Evolutionary conservation across 345 rosid species (phyloP).

Genomic region (Lumnitzera racemosa): DNA sequence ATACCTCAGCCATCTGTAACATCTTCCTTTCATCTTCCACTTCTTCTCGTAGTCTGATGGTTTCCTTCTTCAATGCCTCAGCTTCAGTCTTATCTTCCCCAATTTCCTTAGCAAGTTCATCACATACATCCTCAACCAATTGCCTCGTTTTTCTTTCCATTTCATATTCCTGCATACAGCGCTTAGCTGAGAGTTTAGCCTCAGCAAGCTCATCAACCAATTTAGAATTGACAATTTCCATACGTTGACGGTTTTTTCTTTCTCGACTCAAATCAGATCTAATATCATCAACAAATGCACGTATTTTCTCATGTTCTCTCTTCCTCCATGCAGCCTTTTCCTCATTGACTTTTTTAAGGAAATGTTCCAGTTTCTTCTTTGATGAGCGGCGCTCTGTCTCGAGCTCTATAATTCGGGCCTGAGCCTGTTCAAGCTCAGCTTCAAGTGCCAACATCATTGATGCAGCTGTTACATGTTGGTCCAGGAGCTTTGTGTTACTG

Average conservation of each 20-base stretch:
- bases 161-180: slow-evolving; percentile 51
- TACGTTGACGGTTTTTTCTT: slow-evolving; percentile 59
- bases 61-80: slow-evolving; percentile 60
- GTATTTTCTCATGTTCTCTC: slow-evolving; percentile 79
- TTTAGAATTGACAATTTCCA: slow-evolving; percentile 62
- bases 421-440: slow-evolving; percentile 62
- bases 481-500: slow-evolving; percentile 32
- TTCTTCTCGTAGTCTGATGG: slow-evolving; percentile 57
- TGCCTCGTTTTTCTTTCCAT: slow-evolving; percentile 69
- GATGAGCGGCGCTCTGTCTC: slow-evolving; percentile 64
- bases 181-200: slow-evolving; percentile 53
- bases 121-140: slow-evolving; percentile 80
- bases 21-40: slow-evolving; percentile 81
- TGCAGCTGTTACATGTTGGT: slow-evolving; percentile 51
- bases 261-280: slow-evolving; percentile 60
- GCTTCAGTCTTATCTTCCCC: slow-evolving; percentile 76
- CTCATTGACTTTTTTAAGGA: slow-evolving; percentile 75
- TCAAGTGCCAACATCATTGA: slow-evolving; percentile 57
- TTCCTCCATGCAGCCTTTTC: slow-evolving; percentile 78
- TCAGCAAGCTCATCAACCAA: slow-evolving; percentile 77
- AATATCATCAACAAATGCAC: slow-evolving; percentile 58
- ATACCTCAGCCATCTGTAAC: slow-evolving; percentile 96
- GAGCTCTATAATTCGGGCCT: slow-evolving; percentile 45
- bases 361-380: slow-evolving; percentile 77
- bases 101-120: slow-evolving; percentile 83